phyloP scores from a whole-genome alignment of 1,284 basidiomycete species.

The Fistulinella cinereoalba region DNA sequence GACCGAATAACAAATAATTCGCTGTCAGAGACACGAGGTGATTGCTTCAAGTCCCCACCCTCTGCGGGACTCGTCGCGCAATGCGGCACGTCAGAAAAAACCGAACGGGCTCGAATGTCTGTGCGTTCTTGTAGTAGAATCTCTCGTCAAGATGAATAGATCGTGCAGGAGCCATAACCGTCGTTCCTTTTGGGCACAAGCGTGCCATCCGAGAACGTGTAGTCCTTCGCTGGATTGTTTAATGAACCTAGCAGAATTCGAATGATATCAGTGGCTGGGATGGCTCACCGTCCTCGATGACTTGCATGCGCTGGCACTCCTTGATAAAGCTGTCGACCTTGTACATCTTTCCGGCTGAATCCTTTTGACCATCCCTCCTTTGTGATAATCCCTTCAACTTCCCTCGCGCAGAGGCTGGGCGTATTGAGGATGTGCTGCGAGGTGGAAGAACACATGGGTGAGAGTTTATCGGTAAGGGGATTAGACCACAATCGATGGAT shows the following conservation, averaged over 20 bases:
- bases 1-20: too few species aligned
- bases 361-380: background rate
- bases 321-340: background rate
- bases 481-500: too few species aligned
- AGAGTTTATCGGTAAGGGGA: too few species aligned
- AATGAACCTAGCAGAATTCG: background rate
- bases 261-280: background rate
- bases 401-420: background rate
- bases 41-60: too few species aligned
- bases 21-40: too few species aligned
- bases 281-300: conserved; percentile 27
- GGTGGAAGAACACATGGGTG: background rate
- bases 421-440: background rate
- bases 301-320: conserved; percentile 33
- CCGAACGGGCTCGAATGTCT: background rate
- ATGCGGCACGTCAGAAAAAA: background rate
- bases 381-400: background rate
- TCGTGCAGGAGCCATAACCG: conserved; percentile 23
- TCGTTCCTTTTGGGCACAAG: conserved; percentile 38
- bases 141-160: background rate
- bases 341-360: background rate
- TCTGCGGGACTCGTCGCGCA: too few species aligned
- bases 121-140: background rate
- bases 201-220: conserved; percentile 43
- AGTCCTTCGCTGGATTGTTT: conserved; percentile 7